Percentiles rank a stretch among this genome's conserved stretches.
phyloP scores from a whole-genome alignment of 1,284 basidiomycete genomes.

The Boletellus deceptivus region DNA sequence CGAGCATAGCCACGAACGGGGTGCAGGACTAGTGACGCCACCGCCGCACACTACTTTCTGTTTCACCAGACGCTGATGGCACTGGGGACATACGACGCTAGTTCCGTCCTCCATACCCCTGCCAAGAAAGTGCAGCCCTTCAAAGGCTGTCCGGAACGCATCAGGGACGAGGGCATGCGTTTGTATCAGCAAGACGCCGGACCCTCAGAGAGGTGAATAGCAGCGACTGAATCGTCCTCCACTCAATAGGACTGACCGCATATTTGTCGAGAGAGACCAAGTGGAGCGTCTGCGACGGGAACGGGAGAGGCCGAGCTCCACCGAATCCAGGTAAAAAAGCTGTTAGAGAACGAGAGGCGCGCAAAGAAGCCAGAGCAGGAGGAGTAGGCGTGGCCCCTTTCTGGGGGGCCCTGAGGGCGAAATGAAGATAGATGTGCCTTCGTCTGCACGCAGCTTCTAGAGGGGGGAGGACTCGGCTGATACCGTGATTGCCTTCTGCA shows the following conservation, averaged over 20 bases:
- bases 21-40: background rate
- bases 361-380: slow-evolving; percentile 2
- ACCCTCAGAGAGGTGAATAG: slow-evolving; percentile 17
- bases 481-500: too few relatives aligned
- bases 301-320: slow-evolving; percentile 21
- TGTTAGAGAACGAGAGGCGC: slow-evolving; percentile 19
- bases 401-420: too few relatives aligned
- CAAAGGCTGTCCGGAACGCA: slow-evolving; percentile 25
- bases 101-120: slow-evolving; percentile 31
- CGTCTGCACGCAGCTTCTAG: too few relatives aligned
- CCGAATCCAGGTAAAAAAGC: slow-evolving; percentile 15
- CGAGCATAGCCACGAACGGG: slow-evolving; percentile 13
- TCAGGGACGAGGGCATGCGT: slow-evolving; percentile 28
- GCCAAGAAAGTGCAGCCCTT: slow-evolving; percentile 30
- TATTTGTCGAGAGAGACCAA: slow-evolving; percentile 25
- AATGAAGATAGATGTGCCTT: too few relatives aligned
- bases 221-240: slow-evolving; percentile 20
- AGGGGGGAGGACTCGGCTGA: too few relatives aligned
- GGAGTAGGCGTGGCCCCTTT: background rate
- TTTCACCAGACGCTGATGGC: slow-evolving; percentile 28
- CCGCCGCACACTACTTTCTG: background rate
- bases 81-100: slow-evolving; percentile 22
- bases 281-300: slow-evolving; percentile 18
- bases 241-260: slow-evolving; percentile 17
- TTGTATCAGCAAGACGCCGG: slow-evolving; percentile 18